Evolutionary conservation across 2,329 filamentous ascomycete genomes (phyloP).

Genomic region (Epichloe bromicola): DNA sequence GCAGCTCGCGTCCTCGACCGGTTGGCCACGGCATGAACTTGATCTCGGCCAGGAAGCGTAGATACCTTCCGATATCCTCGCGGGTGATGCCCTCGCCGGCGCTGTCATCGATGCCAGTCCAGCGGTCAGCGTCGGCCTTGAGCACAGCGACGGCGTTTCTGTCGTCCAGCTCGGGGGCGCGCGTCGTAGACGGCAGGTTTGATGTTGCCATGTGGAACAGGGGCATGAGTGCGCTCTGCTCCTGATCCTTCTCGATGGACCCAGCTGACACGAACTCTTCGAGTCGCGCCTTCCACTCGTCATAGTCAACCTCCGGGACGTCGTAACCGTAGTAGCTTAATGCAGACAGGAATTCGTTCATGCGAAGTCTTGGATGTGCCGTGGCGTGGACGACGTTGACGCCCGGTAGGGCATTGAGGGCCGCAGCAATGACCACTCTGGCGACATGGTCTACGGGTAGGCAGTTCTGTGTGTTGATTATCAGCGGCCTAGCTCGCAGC

Average conservation of each 20-base stretch:
- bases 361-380: constrained; percentile 38
- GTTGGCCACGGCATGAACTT: constrained; percentile 18
- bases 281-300: constrained; percentile 18
- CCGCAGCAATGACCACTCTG: constrained; percentile 60
- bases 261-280: constrained; percentile 16
- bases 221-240: constrained; percentile 33
- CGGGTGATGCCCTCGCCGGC: constrained; percentile 23
- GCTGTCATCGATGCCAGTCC: constrained; percentile 43
- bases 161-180: constrained; percentile 50
- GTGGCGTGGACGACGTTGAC: constrained; percentile 64
- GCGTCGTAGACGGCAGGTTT: constrained; percentile 57
- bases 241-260: constrained; percentile 13
- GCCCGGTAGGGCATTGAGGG: constrained; percentile 45
- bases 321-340: constrained; percentile 60
- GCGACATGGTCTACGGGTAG: constrained; percentile 79
- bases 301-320: constrained; percentile 62
- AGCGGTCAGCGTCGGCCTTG: constrained; percentile 45
- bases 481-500: constrained; percentile 57
- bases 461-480: constrained; percentile 78
- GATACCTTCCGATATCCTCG: constrained; percentile 14
- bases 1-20: constrained; percentile 14
- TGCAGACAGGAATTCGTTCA: constrained; percentile 49
- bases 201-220: constrained; percentile 56
- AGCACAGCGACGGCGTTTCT: constrained; percentile 52
- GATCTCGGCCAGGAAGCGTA: constrained; percentile 17